A percentile compares a stretch with the other conserved stretches of the same genome.
Conservation (phyloP, 1,284 basidiomycete species). For the Cutaneotrichosporon sp. region DNA sequence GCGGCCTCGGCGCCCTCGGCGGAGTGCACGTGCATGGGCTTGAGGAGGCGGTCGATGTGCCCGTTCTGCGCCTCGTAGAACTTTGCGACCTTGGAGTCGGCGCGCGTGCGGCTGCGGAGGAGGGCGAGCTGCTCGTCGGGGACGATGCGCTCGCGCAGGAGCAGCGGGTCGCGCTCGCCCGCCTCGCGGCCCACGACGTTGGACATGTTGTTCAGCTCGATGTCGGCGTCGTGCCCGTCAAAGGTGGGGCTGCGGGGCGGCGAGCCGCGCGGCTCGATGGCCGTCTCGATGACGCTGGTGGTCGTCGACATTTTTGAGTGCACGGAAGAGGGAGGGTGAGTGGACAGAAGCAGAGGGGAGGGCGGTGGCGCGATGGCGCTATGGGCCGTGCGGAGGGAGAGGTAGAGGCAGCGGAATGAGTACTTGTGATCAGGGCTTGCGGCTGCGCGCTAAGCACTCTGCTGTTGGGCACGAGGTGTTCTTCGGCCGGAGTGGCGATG, state of each 20-base stretch:
- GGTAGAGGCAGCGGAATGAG: too few relatives aligned
- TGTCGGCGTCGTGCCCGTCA: slow-evolving; percentile 20
- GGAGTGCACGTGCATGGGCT: slow-evolving; percentile 73
- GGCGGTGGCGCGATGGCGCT: too few relatives aligned
- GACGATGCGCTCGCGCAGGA: slow-evolving; percentile 52
- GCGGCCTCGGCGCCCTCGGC: slow-evolving; percentile 41
- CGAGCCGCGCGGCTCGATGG: slow-evolving; percentile 1
- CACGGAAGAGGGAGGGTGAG: too few relatives aligned
- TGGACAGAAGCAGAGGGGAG: background rate
- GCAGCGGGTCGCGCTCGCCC: slow-evolving; percentile 54
- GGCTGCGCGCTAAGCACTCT: too few relatives aligned
- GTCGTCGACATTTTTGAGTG: slow-evolving; percentile 1
- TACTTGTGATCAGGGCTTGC: too few relatives aligned
- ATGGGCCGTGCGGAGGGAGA: too few relatives aligned
- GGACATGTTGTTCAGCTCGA: slow-evolving; percentile 42
- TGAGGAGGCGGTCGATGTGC: slow-evolving; percentile 80
- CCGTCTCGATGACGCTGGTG: background rate
- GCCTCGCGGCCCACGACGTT: slow-evolving; percentile 43
- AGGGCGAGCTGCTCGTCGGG: slow-evolving; percentile 49
- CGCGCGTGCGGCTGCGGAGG: slow-evolving; percentile 27
- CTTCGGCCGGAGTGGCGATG: too few relatives aligned
- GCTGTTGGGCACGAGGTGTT: too few relatives aligned
- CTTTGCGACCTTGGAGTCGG: slow-evolving; percentile 49
- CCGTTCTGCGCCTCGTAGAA: slow-evolving; percentile 85
- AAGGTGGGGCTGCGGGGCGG: background rate